Conservation (phyloP, 139 green algal species). For the Chara braunii region DNA sequence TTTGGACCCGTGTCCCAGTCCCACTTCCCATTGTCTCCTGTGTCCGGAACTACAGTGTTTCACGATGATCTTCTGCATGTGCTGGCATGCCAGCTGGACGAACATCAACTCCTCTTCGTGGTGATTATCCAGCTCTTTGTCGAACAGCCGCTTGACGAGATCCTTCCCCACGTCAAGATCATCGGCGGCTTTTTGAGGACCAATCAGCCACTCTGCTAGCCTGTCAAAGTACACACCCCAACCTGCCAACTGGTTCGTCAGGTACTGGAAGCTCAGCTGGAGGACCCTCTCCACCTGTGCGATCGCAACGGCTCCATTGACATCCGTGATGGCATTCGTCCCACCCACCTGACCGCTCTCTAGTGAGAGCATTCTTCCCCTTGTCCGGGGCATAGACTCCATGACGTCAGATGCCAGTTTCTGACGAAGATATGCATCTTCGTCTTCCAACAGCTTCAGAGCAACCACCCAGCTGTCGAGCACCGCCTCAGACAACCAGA, state of each 20-base stretch:
- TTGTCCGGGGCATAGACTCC: neutral
- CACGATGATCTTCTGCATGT: conserved; percentile 8
- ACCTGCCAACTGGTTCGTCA: conserved; percentile 1
- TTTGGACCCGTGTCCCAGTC: neutral
- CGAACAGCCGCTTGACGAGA: conserved; percentile 58
- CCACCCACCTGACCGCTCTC: no score
- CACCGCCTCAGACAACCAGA: neutral
- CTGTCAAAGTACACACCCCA: neutral
- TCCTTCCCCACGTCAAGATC: conserved; percentile 1
- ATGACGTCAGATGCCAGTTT: conserved; percentile 4
- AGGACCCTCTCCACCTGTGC: conserved; percentile 30
- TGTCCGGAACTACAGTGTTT: neutral
- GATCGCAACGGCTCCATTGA: no score
- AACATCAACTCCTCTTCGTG: conserved; percentile 68
- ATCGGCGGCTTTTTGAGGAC: neutral
- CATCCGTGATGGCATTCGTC: no score
- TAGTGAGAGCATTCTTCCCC: neutral
- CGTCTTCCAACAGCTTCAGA: conserved; percentile 64
- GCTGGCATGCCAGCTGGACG: conserved; percentile 51
- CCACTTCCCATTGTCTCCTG: neutral
- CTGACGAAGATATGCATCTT: conserved; percentile 49
- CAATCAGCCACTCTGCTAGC: conserved; percentile 19
- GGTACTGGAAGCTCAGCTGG: conserved; percentile 8
- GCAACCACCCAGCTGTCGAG: conserved; percentile 49
- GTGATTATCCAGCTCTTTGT: conserved; percentile 75